These are phyloP conservation scores for Mortierella sp. DNA, from an alignment of 371 early-diverging fungal species.

Conservation along the genomic window DNA sequence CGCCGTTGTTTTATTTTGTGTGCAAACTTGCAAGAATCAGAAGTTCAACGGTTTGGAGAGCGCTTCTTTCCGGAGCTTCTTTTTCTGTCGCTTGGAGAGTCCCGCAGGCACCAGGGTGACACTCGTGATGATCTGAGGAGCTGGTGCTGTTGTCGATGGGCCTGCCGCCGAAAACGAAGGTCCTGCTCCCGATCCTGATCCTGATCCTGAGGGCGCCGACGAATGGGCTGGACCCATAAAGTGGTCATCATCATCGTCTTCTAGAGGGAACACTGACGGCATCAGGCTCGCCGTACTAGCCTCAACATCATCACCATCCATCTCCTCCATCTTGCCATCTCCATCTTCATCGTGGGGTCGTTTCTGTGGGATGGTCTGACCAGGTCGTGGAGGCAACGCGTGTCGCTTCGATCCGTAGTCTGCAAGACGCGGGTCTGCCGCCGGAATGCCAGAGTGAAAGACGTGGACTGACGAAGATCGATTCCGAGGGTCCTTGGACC, in stretches of 20 bases:
- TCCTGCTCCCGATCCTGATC: not conserved
- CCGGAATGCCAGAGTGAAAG: not conserved
- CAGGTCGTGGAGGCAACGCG: not conserved
- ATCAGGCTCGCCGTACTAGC: not conserved
- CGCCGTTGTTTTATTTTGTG: not conserved
- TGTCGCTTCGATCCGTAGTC: not conserved
- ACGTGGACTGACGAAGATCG: not conserved
- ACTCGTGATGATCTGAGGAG: not conserved
- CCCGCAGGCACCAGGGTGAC: constrained; percentile 18
- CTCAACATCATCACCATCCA: not conserved
- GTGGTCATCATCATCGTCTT: not conserved
- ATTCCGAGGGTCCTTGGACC: constrained; percentile 5
- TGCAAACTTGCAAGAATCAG: not conserved
- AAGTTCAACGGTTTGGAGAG: not conserved
- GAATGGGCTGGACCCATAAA: not conserved
- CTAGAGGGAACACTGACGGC: not conserved
- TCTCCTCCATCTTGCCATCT: too few species aligned
- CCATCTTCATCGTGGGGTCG: not conserved
- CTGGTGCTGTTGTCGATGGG: not conserved
- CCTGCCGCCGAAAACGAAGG: not conserved
- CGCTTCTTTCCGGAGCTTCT: constrained; percentile 24
- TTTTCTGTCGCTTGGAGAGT: constrained; percentile 20
- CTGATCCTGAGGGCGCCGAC: not conserved
- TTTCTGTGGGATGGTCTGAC: not conserved
- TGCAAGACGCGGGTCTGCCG: not conserved